phyloP scores from a whole-genome alignment of 2,329 filamentous ascomycete species.

The Aplosporella prunicola region DNA sequence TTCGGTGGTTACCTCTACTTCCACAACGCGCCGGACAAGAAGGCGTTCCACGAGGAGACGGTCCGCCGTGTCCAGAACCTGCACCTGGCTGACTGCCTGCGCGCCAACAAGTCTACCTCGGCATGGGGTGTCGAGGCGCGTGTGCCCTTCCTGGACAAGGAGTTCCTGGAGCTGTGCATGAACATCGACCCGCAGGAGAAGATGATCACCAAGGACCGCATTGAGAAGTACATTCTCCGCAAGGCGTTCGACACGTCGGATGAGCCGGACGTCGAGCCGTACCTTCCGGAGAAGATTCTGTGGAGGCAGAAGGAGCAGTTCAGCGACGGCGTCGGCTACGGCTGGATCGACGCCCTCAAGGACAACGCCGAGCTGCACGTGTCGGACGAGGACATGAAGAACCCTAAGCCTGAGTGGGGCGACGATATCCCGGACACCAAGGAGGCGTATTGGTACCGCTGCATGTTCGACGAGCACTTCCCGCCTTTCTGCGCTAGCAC shows the following conservation, averaged over 20 bases:
- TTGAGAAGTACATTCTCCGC: constrained; percentile 97
- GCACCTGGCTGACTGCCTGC: constrained; percentile 89
- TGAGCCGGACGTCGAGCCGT: constrained; percentile 69
- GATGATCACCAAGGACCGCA: constrained; percentile 80
- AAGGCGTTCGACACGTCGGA: constrained; percentile 94
- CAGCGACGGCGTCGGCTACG: constrained; percentile 95
- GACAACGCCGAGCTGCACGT: constrained; percentile 84
- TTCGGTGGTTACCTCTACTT: constrained; percentile 99
- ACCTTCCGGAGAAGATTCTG: constrained; percentile 91
- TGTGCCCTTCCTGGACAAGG: constrained; percentile 95
- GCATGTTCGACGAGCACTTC: constrained; percentile 99
- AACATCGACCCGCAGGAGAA: constrained; percentile 90
- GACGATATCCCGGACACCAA: constrained; percentile 88
- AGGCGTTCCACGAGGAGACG: constrained; percentile 91
- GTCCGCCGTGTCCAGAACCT: constrained; percentile 93
- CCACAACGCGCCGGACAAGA: constrained; percentile 83
- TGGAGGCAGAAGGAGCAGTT: constrained; percentile 99
- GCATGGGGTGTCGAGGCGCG: constrained; percentile 97
- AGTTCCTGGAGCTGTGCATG: constrained; percentile 90
- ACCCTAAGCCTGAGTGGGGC: constrained; percentile 95
- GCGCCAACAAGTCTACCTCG: constrained; percentile 97
- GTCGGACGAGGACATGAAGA: constrained; percentile 97
- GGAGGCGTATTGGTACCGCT: constrained; percentile 98
- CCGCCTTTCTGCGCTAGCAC: constrained; percentile 82
- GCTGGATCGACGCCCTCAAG: constrained; percentile 97